Evolutionary conservation across 192 early-diverging fungal species (phyloP).

Genomic region (Coemansia sp.): DNA sequence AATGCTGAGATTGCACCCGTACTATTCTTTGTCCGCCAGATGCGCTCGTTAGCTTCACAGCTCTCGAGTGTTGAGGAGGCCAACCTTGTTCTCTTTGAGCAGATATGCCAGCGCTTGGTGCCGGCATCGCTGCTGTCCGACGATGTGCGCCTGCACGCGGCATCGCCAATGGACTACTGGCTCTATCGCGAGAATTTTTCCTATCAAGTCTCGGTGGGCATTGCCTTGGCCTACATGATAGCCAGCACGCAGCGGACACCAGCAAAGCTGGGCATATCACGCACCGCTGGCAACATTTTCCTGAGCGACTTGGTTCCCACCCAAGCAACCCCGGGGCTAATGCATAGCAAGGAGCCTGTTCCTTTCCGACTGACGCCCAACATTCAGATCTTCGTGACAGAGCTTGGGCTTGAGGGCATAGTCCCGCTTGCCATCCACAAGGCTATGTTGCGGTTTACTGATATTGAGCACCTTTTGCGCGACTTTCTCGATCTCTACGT

Average conservation of each 20-base stretch:
- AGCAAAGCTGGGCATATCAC: conserved; percentile 84
- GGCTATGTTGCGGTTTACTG: conserved; percentile 76
- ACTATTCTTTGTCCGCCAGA: conserved; percentile 72
- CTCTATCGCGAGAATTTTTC: conserved; percentile 94
- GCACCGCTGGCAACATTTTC: conserved; percentile 83
- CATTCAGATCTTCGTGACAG: conserved; percentile 92
- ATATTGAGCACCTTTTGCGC: conserved; percentile 84
- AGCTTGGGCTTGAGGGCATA: conserved; percentile 89
- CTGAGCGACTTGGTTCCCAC: conserved; percentile 78
- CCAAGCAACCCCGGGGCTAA: conserved; percentile 55
- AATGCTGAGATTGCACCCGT: conserved; percentile 87
- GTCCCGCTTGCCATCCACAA: conserved; percentile 83
- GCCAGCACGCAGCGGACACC: conserved; percentile 85
- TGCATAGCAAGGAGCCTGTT: conserved; percentile 77
- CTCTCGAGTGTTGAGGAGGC: conserved; percentile 66
- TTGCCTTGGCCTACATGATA: conserved; percentile 90
- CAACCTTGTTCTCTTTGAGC: conserved; percentile 84
- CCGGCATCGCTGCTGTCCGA: conserved; percentile 83
- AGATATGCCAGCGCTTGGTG: conserved; percentile 79
- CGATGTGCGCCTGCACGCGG: conserved; percentile 71
- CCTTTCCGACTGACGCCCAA: conserved; percentile 99
- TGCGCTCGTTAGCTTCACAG: conserved; percentile 49
- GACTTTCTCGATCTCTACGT: conserved; percentile 94
- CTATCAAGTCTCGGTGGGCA: conserved; percentile 79
- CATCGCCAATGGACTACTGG: conserved; percentile 88